Base-by-base conservation (phyloP, 345 rosid genomes). In the Acer yangbiense region DNA sequence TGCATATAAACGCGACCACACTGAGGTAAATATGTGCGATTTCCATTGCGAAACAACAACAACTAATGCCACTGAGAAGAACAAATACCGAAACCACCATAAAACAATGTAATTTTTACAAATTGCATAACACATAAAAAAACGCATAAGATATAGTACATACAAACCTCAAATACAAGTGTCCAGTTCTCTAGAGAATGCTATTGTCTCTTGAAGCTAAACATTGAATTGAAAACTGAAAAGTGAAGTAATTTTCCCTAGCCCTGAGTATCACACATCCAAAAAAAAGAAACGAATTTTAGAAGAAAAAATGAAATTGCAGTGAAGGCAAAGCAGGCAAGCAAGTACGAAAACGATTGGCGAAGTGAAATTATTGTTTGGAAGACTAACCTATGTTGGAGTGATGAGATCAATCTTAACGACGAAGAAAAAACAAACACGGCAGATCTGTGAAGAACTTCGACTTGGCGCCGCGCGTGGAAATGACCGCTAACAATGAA, bases 1-100 rank as follows among this genome's bases (percentile, higher is more conserved):
- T 85, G 83, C 98, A 96, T n/a, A 91, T 6, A 73, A 92, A 91
- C 0, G 98, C 98, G 27, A 90, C 27, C 23, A 89, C 35, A 65
- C 71, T 80, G 35, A 83, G 88, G 82, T 82, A 88, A 57, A 94
- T 76, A 3, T 93, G 88, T 52, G 87, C 65, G 78, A 77, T 68
- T 52, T 82, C 94, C 98, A 95, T 93, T 61, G 77, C 44, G 65
- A 66, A 67, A 74, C 7, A 64, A 74, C 7, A 64, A 75, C 63
- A 48, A 46, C 16, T 23, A 17, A 16, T 7, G 20, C 20, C 44
- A 18, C 63, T 46, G 50, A 46, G 50, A 46, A 46, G 50, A 16
- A 52, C n/a, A 52, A 16, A 52, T 8, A 18, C 2, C 63, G 23
- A 58, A 7, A 58, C 63, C 21, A 58, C 63, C n/a, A 3, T 58